Evolutionary conservation across 805 yeast species (phyloP), one percentile per base, ranked within the genome.

Genomic region (Kuraishia hungarica): DNA sequence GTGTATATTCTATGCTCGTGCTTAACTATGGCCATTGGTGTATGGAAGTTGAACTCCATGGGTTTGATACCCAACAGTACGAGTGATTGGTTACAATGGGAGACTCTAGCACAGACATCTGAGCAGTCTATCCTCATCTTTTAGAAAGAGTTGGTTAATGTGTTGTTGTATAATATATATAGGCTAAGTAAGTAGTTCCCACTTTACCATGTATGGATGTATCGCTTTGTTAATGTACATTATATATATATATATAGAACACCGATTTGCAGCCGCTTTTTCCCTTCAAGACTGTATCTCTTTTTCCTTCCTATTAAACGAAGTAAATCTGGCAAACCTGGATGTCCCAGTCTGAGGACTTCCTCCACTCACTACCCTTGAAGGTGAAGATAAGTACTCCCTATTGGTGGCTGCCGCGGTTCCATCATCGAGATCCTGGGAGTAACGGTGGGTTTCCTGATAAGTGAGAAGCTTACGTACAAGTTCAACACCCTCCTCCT

Each of bases 21-120:
- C 50, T 77, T 80, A 3, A 78, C 84, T 53, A 73, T 92, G 71
- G 80, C 75, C 2, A 81, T 90, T 43, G 98, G 97, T 2, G 64
- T 91, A 19, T 91, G 89, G 83, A 94, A 94, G 68, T 72, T 94
- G 57, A 83, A 87, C 61, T 74, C 78, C 22, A 89, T 93, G 97
- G 98, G 97, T 0, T 73, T 93, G 60, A 83, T 93, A 57, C 99
- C 99, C 22, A 89, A 87, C 62, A 86, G 83, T 43, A 78, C 78
- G 51, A 86, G 96, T 60, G 99, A 93, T 66, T 94, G 98, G 98
- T 72, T 93, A 19, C 83, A 90, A 6, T 92, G 96, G 92, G 96
- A 91, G 65, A 62, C 61, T 2, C 72, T 35, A 3, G n/a, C 43
- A 35, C 43, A 49, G 22, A 23, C 23, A 21, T 26, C 46, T 28